phyloP scores from a whole-genome alignment of 140 eudicot genomes.

The Senecio squalidus region DNA sequence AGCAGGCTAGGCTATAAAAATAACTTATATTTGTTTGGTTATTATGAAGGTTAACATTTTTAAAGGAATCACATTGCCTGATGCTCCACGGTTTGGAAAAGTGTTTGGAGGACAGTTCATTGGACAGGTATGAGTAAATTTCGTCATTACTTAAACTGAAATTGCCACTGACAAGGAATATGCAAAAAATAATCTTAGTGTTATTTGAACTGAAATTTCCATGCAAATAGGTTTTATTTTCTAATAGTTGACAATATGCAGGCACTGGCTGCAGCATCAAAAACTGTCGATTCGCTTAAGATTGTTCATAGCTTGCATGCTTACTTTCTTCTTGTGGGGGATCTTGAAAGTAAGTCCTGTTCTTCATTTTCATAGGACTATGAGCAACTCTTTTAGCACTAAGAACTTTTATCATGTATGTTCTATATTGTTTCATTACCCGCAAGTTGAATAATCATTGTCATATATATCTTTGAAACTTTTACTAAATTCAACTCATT shows the following conservation, averaged over 20 bases:
- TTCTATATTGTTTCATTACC: conserved; percentile 4
- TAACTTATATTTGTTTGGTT: conserved; percentile 2
- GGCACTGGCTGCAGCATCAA: conserved; percentile 99
- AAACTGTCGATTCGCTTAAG: conserved; percentile 92
- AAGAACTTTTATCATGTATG: not conserved
- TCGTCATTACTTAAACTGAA: too few relatives aligned
- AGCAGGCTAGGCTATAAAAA: not conserved
- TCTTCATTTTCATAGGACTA: conserved; percentile 12
- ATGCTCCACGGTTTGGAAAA: conserved; percentile 73
- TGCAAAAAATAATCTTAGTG: too few relatives aligned
- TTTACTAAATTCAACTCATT: too few relatives aligned
- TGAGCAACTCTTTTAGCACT: conserved; percentile 5
- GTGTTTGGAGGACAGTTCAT: conserved; percentile 96
- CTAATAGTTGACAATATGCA: conserved; percentile 43
- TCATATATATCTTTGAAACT: too few relatives aligned
- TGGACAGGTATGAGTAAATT: conserved; percentile 59
- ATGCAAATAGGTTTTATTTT: not conserved
- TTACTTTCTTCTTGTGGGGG: conserved; percentile 93
- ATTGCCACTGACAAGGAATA: too few relatives aligned
- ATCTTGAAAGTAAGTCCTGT: conserved; percentile 67
- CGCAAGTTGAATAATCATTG: not conserved
- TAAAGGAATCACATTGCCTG: conserved; percentile 80
- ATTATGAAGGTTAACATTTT: conserved; percentile 64
- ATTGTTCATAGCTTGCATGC: conserved; percentile 84
- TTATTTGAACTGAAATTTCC: not conserved